phyloP scores from a whole-genome alignment of 2,329 filamentous ascomycete species.

The Trichoderma sp. region DNA sequence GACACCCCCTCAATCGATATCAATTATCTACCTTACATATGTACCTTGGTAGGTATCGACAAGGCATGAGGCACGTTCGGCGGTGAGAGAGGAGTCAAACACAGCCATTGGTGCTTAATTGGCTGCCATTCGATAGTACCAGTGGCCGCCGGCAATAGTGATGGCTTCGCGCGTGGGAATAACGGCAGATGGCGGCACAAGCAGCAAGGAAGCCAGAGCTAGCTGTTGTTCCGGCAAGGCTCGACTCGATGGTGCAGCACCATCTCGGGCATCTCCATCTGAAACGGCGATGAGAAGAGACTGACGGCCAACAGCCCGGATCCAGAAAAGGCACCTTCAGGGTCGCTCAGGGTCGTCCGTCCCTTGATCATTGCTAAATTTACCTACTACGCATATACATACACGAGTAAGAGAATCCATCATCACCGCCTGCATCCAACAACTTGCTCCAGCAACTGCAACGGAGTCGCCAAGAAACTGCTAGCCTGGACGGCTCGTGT shows the following conservation, averaged over 20 bases:
- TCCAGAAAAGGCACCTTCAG: background rate
- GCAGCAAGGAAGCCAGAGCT: background rate
- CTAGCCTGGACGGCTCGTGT: conserved; percentile 27
- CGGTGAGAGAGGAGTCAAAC: background rate
- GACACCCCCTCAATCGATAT: background rate
- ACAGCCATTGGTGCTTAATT: background rate
- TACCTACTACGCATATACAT: background rate
- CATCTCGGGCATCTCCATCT: conserved; percentile 25
- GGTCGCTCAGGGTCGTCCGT: background rate
- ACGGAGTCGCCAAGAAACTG: background rate
- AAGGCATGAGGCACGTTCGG: background rate
- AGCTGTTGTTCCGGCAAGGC: background rate
- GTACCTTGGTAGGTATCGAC: background rate
- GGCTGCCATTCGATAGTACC: background rate
- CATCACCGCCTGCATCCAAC: background rate
- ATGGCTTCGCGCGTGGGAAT: background rate
- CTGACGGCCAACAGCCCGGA: background rate
- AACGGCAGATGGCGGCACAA: background rate
- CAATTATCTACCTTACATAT: background rate
- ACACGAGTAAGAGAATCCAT: background rate
- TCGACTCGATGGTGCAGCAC: conserved; percentile 8
- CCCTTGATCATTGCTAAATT: background rate
- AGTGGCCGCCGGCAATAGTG: background rate
- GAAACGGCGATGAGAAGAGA: conserved; percentile 15
- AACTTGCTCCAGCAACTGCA: background rate